phyloP scores from a whole-genome alignment of 331 rosid species.

The Malus hybrid region DNA sequence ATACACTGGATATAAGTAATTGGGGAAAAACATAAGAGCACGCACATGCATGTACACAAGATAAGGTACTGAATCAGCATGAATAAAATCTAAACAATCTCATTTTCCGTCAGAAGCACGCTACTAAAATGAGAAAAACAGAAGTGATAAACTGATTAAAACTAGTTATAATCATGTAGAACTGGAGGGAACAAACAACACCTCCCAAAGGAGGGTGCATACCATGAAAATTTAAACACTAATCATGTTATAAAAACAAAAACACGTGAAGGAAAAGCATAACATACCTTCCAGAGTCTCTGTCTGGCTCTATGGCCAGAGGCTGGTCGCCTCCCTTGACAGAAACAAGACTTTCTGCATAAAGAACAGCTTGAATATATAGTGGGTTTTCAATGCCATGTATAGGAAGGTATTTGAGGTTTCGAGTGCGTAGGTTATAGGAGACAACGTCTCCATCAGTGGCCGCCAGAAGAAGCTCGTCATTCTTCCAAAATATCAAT shows the following conservation, averaged over 20 bases:
- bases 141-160: background rate
- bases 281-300: conserved; percentile 52
- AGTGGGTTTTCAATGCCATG: too few species aligned
- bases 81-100: background rate
- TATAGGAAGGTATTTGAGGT: too few species aligned
- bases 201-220: background rate
- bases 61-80: background rate
- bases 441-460: too few species aligned
- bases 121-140: background rate
- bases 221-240: background rate
- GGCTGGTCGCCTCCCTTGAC: too few species aligned
- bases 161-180: background rate
- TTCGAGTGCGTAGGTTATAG: too few species aligned
- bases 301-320: conserved; percentile 20
- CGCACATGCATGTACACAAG: background rate
- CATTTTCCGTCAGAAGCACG: background rate
- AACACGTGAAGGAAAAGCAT: background rate
- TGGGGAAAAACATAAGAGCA: background rate
- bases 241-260: background rate
- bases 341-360: too few species aligned
- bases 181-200: background rate
- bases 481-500: too few species aligned
- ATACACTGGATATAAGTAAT: conserved; percentile 21
- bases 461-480: too few species aligned
- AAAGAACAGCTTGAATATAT: too few species aligned